Conservation (phyloP, 306 rosid species). For the Trichosanthes cucumerina region DNA sequence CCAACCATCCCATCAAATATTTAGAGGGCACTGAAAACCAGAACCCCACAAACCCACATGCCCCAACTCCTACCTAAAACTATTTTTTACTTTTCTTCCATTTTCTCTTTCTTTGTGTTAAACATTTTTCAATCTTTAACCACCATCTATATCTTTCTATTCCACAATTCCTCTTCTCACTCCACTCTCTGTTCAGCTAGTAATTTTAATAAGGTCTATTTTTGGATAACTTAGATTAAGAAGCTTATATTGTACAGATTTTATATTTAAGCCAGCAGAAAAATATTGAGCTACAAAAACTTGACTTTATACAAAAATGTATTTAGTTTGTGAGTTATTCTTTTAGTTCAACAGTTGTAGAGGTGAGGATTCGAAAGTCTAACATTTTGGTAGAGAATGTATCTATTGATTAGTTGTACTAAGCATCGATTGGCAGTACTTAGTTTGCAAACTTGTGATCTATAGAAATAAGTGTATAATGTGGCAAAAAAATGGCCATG, state of each 20-base stretch:
- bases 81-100: background rate
- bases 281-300: too few relatives aligned
- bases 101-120: background rate
- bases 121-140: background rate
- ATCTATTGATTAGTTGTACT: too few relatives aligned
- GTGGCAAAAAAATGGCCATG: too few relatives aligned
- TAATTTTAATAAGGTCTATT: background rate
- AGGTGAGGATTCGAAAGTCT: too few relatives aligned
- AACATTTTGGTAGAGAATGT: too few relatives aligned
- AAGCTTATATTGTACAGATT: too few relatives aligned
- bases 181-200: background rate
- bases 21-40: conserved; percentile 23
- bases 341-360: too few relatives aligned
- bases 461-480: too few relatives aligned
- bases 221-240: background rate
- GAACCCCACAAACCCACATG: conserved; percentile 12
- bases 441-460: background rate
- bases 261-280: too few relatives aligned
- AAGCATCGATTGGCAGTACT: too few relatives aligned
- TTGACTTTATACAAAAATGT: too few relatives aligned
- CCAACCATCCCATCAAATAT: conserved; percentile 17
- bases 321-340: too few relatives aligned
- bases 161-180: background rate
- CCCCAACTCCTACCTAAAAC: background rate
- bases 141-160: background rate